Conservation (phyloP, 192 early-diverging fungal species). For the Mortierella claussenii region DNA sequence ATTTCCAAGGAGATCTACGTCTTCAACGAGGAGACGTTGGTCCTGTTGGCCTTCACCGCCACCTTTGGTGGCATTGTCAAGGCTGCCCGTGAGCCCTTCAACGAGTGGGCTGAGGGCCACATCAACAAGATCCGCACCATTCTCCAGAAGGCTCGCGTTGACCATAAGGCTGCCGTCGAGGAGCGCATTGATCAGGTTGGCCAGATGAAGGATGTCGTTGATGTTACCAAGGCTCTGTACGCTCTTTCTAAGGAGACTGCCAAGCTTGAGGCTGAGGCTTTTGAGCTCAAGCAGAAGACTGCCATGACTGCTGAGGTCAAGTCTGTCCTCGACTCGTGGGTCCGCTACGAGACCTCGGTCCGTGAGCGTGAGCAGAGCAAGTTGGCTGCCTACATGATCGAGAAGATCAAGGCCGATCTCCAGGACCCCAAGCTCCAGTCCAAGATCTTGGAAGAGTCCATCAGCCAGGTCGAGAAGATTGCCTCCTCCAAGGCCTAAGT, state of each 20-base stretch:
- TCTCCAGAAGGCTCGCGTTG: conserved; percentile 84
- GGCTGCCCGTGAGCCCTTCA: conserved; percentile 84
- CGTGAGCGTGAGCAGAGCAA: conserved; percentile 95
- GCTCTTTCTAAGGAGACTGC: conserved; percentile 96
- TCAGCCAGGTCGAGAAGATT: conserved; percentile 56
- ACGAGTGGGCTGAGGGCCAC: conserved; percentile 77
- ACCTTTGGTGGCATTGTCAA: conserved; percentile 83
- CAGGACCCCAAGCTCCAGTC: conserved; percentile 70
- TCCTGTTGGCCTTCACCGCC: conserved; percentile 82
- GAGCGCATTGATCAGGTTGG: conserved; percentile 91
- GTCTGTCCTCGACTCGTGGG: conserved; percentile 93
- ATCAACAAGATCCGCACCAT: conserved; percentile 83
- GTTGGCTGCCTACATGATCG: conserved; percentile 86
- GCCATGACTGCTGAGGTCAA: conserved; percentile 85
- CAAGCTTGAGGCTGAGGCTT: conserved; percentile 92
- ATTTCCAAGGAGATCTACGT: conserved; percentile 99
- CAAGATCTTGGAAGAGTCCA: conserved; percentile 55
- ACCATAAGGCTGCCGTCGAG: conserved; percentile 92
- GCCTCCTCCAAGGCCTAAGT: conserved; percentile 53
- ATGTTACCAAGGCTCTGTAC: conserved; percentile 93
- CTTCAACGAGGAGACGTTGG: conserved; percentile 92
- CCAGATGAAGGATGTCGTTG: conserved; percentile 92
- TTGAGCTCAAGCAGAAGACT: conserved; percentile 93
- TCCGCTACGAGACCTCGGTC: conserved; percentile 92
- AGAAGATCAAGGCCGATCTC: conserved; percentile 77